phyloP scores from a whole-genome alignment of 805 yeast species.

The Candida morakotiae region DNA sequence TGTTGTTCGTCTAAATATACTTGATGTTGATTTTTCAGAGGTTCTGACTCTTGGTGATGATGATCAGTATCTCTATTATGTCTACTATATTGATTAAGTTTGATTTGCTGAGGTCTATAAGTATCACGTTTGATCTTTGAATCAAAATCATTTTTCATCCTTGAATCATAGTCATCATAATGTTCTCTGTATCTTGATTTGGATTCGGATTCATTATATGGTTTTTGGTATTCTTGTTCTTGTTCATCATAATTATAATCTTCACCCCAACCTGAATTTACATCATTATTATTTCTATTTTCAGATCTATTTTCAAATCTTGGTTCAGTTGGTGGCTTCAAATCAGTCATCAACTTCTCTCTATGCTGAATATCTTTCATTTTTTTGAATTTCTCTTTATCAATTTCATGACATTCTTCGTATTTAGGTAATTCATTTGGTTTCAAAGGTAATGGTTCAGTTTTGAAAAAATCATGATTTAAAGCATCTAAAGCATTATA shows the following conservation, averaged over 20 bases:
- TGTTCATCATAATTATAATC: neutral
- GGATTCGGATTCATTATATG: slow-evolving; percentile 1
- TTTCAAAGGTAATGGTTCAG: slow-evolving; percentile 60
- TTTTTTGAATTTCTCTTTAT: slow-evolving; percentile 55
- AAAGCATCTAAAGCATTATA: slow-evolving; percentile 78
- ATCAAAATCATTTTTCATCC: neutral
- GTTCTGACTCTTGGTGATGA: neutral
- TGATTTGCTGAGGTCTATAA: neutral
- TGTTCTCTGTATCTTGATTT: too few relatives aligned
- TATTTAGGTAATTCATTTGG: slow-evolving; percentile 58
- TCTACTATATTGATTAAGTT: neutral
- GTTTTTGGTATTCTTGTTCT: neutral
- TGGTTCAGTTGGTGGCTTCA: slow-evolving; percentile 5
- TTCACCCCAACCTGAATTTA: slow-evolving; percentile 3
- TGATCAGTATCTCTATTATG: neutral
- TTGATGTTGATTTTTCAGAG: neutral
- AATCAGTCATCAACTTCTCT: slow-evolving; percentile 3
- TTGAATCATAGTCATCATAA: neutral
- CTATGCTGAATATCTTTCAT: slow-evolving; percentile 20
- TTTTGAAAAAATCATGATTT: slow-evolving; percentile 61
- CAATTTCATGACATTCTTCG: slow-evolving; percentile 89
- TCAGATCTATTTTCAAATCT: slow-evolving; percentile 5
- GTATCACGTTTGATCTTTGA: neutral
- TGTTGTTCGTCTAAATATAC: neutral
- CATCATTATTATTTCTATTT: neutral